phyloP scores from a whole-genome alignment of 148 eudicot genomes.

The Cornus suecica region DNA sequence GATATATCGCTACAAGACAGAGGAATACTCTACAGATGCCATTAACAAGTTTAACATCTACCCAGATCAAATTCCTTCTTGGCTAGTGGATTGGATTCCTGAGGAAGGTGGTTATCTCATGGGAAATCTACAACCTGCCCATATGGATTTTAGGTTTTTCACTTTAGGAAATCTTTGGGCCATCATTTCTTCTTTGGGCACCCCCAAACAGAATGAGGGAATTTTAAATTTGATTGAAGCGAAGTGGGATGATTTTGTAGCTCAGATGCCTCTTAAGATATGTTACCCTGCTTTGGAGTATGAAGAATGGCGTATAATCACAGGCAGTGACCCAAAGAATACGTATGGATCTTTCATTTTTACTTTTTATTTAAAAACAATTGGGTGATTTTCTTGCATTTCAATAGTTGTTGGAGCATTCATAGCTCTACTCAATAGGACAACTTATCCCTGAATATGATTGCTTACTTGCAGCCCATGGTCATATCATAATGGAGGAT shows the following conservation, averaged over 20 bases:
- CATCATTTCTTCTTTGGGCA: conserved; percentile 67
- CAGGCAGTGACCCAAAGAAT: conserved; percentile 95
- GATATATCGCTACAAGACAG: conserved; percentile 89
- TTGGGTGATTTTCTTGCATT: conserved; percentile 1
- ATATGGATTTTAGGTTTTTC: conserved; percentile 90
- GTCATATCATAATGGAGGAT: conserved; percentile 98
- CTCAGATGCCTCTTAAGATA: conserved; percentile 86
- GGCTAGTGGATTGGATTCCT: conserved; percentile 91
- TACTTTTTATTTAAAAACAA: no score
- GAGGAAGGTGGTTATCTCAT: conserved; percentile 77
- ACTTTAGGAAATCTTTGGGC: conserved; percentile 85
- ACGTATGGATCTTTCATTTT: conserved; percentile 38
- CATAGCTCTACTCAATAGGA: background rate
- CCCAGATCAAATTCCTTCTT: conserved; percentile 87
- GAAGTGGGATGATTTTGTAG: conserved; percentile 84
- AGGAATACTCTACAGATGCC: conserved; percentile 91
- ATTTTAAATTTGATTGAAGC: conserved; percentile 78
- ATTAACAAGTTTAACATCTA: conserved; percentile 83
- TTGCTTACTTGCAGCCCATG: conserved; percentile 58
- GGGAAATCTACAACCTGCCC: conserved; percentile 89
- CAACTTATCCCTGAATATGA: background rate
- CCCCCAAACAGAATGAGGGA: conserved; percentile 56
- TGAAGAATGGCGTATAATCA: conserved; percentile 89
- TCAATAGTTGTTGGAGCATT: background rate
- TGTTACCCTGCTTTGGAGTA: conserved; percentile 85